Base-by-base conservation (phyloP, 441 rosid genomes). In the Geranium incanum region DNA sequence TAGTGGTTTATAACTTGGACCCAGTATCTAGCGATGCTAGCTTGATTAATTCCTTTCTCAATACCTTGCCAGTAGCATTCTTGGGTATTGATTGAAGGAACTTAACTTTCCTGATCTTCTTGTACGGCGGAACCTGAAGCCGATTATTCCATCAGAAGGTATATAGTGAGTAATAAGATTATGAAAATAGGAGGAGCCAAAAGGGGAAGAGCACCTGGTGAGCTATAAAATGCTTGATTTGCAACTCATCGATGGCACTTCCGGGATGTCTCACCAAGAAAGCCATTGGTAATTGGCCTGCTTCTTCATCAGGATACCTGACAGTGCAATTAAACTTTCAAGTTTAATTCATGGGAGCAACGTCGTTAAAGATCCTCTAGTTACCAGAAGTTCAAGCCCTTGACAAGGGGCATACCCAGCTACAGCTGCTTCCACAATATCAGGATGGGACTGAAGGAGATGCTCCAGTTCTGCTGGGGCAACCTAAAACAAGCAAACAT, bases 401-500 rank as follows among this genome's bases (percentile, higher is more conserved):
- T n/a, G 11, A 39, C 19, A 63, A 71, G 70, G 0, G 28, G 63
- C 84, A 1, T 81, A 88, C 88, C 86, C 85, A 71, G 82, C 77
- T 21, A 86, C 84, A 36, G 89, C 89, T 19, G 87, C 82, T 55
- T 85, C 89, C 0, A 71, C 78, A 1, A 84, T 75, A n/a, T 85
- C 85, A 5, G 85, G 84, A 80, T 83, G 86, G 67, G 84, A 84
- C 3, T 77, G 80, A 39, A 86, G 84, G 64, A 84, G 74, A 59
- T 84, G 75, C 77, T 88, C 91, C 23, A 88, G 76, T 66, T 86
- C 89, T 23, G 86, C 87, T 6, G 86, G 86, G 21, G 85, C 84
- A 39, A 85, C 89, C 89, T 85, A 50, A 71, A 4, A 45, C 59
- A 64, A 13, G 4, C 4, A 43, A 67, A 12, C 13, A 60, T 6